Evolutionary conservation across 1,284 basidiomycete species (phyloP).

Genomic region (Irpex sp.): DNA sequence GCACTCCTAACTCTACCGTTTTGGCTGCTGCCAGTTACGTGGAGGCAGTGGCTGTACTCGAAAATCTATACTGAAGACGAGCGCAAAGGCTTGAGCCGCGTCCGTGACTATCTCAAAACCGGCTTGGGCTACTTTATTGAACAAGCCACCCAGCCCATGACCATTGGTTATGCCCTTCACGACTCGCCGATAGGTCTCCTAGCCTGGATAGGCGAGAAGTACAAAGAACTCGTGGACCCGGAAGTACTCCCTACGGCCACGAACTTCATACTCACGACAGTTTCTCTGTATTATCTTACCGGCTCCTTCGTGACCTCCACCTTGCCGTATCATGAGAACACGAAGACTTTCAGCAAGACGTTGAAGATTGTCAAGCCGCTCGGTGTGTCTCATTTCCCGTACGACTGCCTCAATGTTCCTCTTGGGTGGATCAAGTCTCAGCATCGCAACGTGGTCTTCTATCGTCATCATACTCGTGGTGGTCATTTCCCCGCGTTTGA

Average conservation of each 20-base stretch:
- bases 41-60: conserved; percentile 14
- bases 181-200: conserved; percentile 14
- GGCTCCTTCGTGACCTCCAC: not conserved
- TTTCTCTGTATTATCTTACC: not conserved
- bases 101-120: conserved; percentile 1
- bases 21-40: conserved; percentile 12
- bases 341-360: not conserved
- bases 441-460: not conserved
- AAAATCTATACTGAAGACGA: conserved; percentile 14
- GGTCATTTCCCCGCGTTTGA: not conserved
- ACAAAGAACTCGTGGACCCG: conserved; percentile 13
- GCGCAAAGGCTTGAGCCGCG: conserved; percentile 6
- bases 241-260: not conserved
- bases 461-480: not conserved
- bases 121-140: conserved; percentile 4
- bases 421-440: not conserved
- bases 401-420: not conserved
- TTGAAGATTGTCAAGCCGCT: not conserved
- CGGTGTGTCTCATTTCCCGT: not conserved
- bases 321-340: not conserved
- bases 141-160: conserved; percentile 13
- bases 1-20: conserved; percentile 13
- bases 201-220: conserved; percentile 16
- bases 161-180: conserved; percentile 6
- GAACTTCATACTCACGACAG: not conserved